These are phyloP conservation scores for Verticillium nubilum DNA, from an alignment of 2,329 filamentous ascomycete species.

Conservation along the genomic window DNA sequence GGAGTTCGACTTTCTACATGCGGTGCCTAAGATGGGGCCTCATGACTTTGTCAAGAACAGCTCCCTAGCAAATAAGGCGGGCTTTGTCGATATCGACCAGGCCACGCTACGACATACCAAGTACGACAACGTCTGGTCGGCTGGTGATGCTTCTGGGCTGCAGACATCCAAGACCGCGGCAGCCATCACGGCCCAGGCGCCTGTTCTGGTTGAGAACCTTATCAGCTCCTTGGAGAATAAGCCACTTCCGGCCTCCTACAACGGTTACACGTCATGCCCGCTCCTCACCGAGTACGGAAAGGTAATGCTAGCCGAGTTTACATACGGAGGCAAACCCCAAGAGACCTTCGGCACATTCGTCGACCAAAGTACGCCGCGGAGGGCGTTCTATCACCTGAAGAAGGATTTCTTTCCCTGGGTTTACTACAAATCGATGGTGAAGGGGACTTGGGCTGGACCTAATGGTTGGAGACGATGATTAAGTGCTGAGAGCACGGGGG, in stretches of 20 bases:
- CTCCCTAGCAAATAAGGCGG: conserved; percentile 10
- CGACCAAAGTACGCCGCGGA: conserved; percentile 31
- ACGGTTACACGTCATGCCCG: conserved; percentile 41
- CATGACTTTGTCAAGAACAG: conserved; percentile 13
- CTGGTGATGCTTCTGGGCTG: conserved; percentile 31
- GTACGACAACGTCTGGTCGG: conserved; percentile 32
- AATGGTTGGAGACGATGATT: no score
- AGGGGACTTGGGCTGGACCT: not conserved
- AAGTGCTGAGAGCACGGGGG: no score
- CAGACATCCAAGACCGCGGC: conserved; percentile 39
- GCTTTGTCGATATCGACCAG: conserved; percentile 17
- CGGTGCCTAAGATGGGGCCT: conserved; percentile 25
- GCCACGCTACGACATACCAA: conserved; percentile 13
- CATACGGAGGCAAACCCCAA: conserved; percentile 38
- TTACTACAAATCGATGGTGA: not conserved
- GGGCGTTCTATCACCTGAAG: conserved; percentile 36
- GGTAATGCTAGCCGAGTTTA: conserved; percentile 42
- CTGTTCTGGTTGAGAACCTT: conserved; percentile 36
- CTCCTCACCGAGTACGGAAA: conserved; percentile 36
- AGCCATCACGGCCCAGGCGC: conserved; percentile 36
- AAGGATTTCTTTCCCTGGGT: conserved; percentile 32
- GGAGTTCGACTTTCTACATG: conserved; percentile 29
- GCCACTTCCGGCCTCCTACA: conserved; percentile 26
- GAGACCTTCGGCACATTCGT: conserved; percentile 33
- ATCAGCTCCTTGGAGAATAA: conserved; percentile 27